Conservation (phyloP, 2,329 filamentous ascomycete genomes). For the Chaetomium globosum region DNA sequence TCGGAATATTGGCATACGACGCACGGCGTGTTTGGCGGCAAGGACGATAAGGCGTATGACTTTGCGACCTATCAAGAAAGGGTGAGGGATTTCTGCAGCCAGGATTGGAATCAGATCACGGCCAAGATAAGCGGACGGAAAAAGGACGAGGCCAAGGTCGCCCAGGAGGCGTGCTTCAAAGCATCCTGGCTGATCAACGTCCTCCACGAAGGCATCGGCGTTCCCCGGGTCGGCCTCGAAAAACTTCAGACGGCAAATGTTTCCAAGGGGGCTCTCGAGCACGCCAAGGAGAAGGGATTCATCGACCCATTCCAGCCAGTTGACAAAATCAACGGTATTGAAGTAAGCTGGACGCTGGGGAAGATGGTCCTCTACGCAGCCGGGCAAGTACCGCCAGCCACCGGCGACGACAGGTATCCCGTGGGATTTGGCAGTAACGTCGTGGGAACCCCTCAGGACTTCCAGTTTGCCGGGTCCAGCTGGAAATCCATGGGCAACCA, state of each 20-base stretch:
- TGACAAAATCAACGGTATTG: constrained; percentile 85
- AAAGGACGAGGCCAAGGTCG: constrained; percentile 74
- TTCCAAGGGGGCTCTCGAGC: constrained; percentile 69
- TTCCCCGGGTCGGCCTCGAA: constrained; percentile 83
- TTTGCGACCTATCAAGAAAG: constrained; percentile 84
- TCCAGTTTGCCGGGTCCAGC: constrained; percentile 75
- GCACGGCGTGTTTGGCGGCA: constrained; percentile 84
- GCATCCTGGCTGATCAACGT: constrained; percentile 97
- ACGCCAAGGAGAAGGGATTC: constrained; percentile 73
- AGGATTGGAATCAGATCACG: constrained; percentile 78
- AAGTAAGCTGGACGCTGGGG: constrained; percentile 95
- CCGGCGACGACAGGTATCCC: constrained; percentile 61
- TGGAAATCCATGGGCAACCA: constrained; percentile 43
- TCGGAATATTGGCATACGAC: constrained; percentile 99
- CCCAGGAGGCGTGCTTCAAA: constrained; percentile 92
- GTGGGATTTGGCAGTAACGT: constrained; percentile 92
- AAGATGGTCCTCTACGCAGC: constrained; percentile 96
- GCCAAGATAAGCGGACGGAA: constrained; percentile 65
- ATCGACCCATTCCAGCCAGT: constrained; percentile 88
- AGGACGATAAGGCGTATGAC: constrained; percentile 82
- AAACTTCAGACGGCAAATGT: constrained; percentile 65
- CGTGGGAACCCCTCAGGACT: constrained; percentile 70
- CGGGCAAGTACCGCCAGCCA: constrained; percentile 74
- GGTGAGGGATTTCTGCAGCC: constrained; percentile 81
- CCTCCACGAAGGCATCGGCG: constrained; percentile 90